Evolutionary conservation across 768 basidiomycete species (phyloP), one percentile per base, ranked within the genome.

Genomic region (Mycena floridula): DNA sequence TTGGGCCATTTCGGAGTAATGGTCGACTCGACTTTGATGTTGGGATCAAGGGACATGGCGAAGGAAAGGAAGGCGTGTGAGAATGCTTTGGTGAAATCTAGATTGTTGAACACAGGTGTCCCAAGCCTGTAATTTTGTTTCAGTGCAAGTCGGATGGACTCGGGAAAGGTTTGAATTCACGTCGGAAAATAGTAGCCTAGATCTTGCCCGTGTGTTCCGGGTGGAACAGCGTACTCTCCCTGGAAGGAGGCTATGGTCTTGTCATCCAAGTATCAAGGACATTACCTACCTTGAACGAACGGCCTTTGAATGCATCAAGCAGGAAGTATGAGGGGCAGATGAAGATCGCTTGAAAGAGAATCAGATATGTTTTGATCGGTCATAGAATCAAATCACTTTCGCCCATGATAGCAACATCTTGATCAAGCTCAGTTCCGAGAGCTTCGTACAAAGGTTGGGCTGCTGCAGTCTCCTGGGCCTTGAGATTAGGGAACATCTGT

Each of bases 261-360:
- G n/a, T 6, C 13, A 9, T 3, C 2, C 16, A 2, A 11, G 22
- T 16, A 5, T 21, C 13, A 20, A 43, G 18, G 15, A 24, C 4
- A 38, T 26, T n/a, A 24, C 55, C 5, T 12, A 65, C 67, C 56
- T 66, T 69, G 52, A 54, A 67, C 0, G 63, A 53, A 16, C 44
- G 50, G 16, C 57, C 56, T 2, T 24, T 15, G 43, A 65, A 69
- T 5, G 66, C 44, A 7, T 45, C 22, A 12, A 65, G 52, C 27
- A 66, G 13, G 35, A 48, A 58, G 35, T 65, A 62, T 0, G 64
- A 57, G 1, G 65, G 67, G 38, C 67, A 69, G 12, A 62, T 50
- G 44, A 68, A 56, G 13, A 64, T 62, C 0, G 64, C 67, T 68
- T 39, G 3, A 36, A 12, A 16, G 1, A 7, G 24, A 20, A 32